Base-by-base conservation (phyloP, 192 early-diverging fungal species). In the Diversispora epigaea region DNA sequence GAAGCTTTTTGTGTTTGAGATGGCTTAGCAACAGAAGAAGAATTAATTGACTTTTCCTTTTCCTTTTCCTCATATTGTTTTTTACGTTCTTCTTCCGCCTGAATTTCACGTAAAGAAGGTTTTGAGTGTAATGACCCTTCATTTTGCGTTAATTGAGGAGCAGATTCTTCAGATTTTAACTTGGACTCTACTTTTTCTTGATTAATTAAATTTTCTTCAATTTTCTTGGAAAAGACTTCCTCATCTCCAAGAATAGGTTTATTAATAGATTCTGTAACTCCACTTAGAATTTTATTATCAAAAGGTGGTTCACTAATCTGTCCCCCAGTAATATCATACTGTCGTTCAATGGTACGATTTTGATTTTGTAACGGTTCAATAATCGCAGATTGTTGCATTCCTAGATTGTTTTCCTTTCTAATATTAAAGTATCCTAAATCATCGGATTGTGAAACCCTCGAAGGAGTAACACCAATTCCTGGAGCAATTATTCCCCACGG, bases 81-180 rank as follows among this genome's bases (percentile, higher is more conserved):
- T 68, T 75, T 72, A 14, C 79, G 32, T 22, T 84, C 83, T 63
- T 84, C 73, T 39, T 75, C 83, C n/a, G 77, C 77, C 62, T 84
- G 83, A 64, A 84, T 84, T 25, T 84, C 83, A 39, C 79, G 70
- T 22, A 84, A 67, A 21, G 83, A 84, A 52, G 77, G 65, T 54
- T 60, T 57, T 39, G 47, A 60, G 6, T 40, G 65, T 6, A 22
- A 64, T 10, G 46, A 12, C 43, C 64, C 61, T 40, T 75, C 73
- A 4, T 75, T 75, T 52, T 75, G 55, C 50, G 15, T 17, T 52
- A 25, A 19, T 6, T 22, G 7, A 21, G 43, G 9, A 10, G 19
- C 10, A 4, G 45, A 10, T 32, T 67, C 65, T 9, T 49, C 45
- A n/a, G 21, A 3, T 46, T 25, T 67, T 12, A n/a, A n/a, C 14